Percentiles rank a stretch among this genome's conserved stretches.
phyloP scores from a whole-genome alignment of 495 filamentous ascomycete species.

The Parachaetomium inaequale region DNA sequence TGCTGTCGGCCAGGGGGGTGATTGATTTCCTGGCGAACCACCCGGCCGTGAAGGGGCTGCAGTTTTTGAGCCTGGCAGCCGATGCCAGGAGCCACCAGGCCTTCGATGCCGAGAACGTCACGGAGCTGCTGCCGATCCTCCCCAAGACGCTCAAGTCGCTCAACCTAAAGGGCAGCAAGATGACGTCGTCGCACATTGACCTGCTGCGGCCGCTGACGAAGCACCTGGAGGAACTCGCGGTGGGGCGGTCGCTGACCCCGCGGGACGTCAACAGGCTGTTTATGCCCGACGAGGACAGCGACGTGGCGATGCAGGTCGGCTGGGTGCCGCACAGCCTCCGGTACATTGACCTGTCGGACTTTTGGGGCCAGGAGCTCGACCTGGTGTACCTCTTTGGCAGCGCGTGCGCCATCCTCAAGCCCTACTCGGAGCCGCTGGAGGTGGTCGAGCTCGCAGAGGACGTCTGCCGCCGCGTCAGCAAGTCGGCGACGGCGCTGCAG shows the following conservation, averaged over 20 bases:
- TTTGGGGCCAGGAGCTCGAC: slow-evolving; percentile 58
- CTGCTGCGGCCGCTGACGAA: slow-evolving; percentile 69
- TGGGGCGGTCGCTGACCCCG: slow-evolving; percentile 66
- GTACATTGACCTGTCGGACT: slow-evolving; percentile 67
- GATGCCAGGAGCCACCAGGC: slow-evolving; percentile 73
- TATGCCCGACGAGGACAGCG: slow-evolving; percentile 41
- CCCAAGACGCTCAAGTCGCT: slow-evolving; percentile 68
- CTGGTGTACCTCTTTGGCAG: slow-evolving; percentile 59
- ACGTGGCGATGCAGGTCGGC: slow-evolving; percentile 33
- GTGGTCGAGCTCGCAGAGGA: slow-evolving; percentile 77
- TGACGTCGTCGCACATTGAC: slow-evolving; percentile 61
- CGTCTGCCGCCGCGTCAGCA: slow-evolving; percentile 59
- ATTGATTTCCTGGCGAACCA: slow-evolving; percentile 72
- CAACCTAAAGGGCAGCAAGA: slow-evolving; percentile 72
- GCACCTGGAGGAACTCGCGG: slow-evolving; percentile 73
- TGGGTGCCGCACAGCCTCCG: slow-evolving; percentile 65
- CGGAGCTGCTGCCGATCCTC: slow-evolving; percentile 62
- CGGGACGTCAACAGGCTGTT: slow-evolving; percentile 61
- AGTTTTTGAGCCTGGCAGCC: slow-evolving; percentile 71
- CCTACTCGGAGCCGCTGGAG: slow-evolving; percentile 64
- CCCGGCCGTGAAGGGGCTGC: slow-evolving; percentile 63
- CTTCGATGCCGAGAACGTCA: slow-evolving; percentile 61
- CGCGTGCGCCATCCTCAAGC: slow-evolving; percentile 57
- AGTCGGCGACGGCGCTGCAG: slow-evolving; percentile 40
- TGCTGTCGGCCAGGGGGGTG: slow-evolving; percentile 61